These are phyloP conservation scores for Grammothele lineata DNA, from an alignment of 768 basidiomycete genomes.

Conservation along the genomic window DNA sequence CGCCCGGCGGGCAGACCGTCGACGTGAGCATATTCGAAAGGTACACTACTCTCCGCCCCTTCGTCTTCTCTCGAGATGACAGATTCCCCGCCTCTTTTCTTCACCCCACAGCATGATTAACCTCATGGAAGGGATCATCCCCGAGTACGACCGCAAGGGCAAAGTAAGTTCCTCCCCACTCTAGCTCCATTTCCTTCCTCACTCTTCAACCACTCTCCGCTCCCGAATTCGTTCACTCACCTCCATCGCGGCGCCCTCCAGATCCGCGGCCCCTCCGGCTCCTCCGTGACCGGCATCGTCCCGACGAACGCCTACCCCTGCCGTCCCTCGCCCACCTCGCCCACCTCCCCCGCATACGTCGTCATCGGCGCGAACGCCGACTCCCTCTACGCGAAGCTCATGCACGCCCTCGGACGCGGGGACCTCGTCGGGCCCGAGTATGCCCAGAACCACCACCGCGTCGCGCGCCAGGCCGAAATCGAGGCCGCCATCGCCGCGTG, in stretches of 20 bases:
- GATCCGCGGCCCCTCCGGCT: constrained; percentile 70
- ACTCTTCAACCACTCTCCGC: too few species aligned
- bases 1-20: constrained; percentile 46
- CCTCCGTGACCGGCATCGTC: constrained; percentile 71
- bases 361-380: constrained; percentile 75
- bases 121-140: constrained; percentile 73
- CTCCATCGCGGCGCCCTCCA: constrained; percentile 16
- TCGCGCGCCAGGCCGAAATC: constrained; percentile 44
- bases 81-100: too few species aligned
- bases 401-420: constrained; percentile 52
- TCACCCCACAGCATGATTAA: constrained; percentile 55
- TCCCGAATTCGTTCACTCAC: neutral
- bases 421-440: constrained; percentile 57
- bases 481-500: constrained; percentile 59
- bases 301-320: constrained; percentile 75
- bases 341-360: constrained; percentile 46
- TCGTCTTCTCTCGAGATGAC: too few species aligned
- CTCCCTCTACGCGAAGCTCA: constrained; percentile 62
- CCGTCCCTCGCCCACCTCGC: constrained; percentile 40
- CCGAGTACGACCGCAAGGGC: constrained; percentile 69
- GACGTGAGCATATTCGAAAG: constrained; percentile 77
- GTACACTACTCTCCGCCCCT: constrained; percentile 24
- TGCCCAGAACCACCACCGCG: constrained; percentile 39
- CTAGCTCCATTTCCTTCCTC: too few species aligned
- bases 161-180: constrained; percentile 37